phyloP scores from a whole-genome alignment of 495 filamentous ascomycete genomes.

The Aspergillus cristatus region DNA sequence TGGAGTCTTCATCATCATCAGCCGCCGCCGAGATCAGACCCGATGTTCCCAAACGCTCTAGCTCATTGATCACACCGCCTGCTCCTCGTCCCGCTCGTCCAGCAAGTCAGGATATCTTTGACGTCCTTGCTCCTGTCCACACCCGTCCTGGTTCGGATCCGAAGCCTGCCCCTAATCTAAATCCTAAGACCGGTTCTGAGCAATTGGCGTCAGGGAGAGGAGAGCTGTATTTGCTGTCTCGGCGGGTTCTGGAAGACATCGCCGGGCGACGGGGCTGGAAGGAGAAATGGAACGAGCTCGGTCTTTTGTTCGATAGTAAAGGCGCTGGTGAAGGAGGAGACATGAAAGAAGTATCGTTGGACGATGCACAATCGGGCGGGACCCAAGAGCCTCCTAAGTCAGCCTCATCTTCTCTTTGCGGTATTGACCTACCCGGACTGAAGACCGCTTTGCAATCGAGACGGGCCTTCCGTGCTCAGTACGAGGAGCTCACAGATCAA shows the following conservation, averaged over 20 bases:
- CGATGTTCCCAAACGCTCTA: slow-evolving; percentile 32
- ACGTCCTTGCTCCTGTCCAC: slow-evolving; percentile 11
- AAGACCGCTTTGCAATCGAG: slow-evolving; percentile 22
- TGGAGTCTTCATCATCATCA: slow-evolving; percentile 13
- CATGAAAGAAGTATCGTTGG: slow-evolving; percentile 33
- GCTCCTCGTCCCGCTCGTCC: slow-evolving; percentile 17
- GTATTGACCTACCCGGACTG: slow-evolving; percentile 22
- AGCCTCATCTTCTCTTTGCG: slow-evolving; percentile 27
- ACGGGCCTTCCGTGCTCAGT: slow-evolving; percentile 46
- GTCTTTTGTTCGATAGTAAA: slow-evolving; percentile 39
- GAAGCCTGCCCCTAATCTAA: slow-evolving; percentile 13
- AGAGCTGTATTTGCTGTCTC: slow-evolving; percentile 68
- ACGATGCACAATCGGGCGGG: slow-evolving; percentile 15
- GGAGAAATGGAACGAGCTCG: slow-evolving; percentile 63
- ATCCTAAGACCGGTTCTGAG: slow-evolving; percentile 58
- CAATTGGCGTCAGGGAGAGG: slow-evolving; percentile 76
- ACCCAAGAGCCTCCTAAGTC: slow-evolving; percentile 22
- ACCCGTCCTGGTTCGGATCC: slow-evolving; percentile 20
- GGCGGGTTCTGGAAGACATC: slow-evolving; percentile 66
- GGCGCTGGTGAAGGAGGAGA: slow-evolving; percentile 47
- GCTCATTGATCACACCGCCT: slow-evolving; percentile 28
- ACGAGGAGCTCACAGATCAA: slow-evolving; percentile 62
- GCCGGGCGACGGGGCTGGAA: slow-evolving; percentile 68
- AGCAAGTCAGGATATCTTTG: slow-evolving; percentile 25
- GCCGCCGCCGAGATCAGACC: slow-evolving; percentile 35